These are phyloP conservation scores for Rhododendron ovatum DNA, from an alignment of 148 eudicot species.

Conservation along the genomic window DNA sequence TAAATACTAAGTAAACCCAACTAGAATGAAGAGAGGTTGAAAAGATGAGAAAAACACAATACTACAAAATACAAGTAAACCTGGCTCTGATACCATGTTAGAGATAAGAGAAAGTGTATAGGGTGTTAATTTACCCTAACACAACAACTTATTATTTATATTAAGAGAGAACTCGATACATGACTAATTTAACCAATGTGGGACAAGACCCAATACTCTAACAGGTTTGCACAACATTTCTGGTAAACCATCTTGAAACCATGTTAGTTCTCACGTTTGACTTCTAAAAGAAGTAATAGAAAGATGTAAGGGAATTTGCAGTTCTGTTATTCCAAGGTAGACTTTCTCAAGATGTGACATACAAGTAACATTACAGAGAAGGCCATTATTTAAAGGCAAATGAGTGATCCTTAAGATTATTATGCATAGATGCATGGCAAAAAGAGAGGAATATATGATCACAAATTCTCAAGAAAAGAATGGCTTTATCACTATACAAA, in stretches of 20 bases:
- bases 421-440: background rate
- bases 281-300: background rate
- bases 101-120: too few species aligned
- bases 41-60: constrained; percentile 1
- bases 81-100: too few species aligned
- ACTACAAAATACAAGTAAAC: background rate
- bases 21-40: background rate
- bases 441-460: background rate
- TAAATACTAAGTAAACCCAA: background rate
- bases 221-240: background rate
- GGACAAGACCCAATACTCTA: too few species aligned
- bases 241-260: background rate
- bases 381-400: background rate
- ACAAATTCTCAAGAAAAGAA: background rate
- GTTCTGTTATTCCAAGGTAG: background rate
- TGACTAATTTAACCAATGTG: too few species aligned
- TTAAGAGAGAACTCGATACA: too few species aligned
- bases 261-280: background rate
- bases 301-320: background rate
- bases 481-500: background rate
- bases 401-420: background rate
- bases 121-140: too few species aligned
- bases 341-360: background rate
- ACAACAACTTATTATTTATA: too few species aligned
- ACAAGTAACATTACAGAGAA: background rate